Evolutionary conservation across 2,329 filamentous ascomycete species (phyloP).

Genomic region (Calonectria crousiana): DNA sequence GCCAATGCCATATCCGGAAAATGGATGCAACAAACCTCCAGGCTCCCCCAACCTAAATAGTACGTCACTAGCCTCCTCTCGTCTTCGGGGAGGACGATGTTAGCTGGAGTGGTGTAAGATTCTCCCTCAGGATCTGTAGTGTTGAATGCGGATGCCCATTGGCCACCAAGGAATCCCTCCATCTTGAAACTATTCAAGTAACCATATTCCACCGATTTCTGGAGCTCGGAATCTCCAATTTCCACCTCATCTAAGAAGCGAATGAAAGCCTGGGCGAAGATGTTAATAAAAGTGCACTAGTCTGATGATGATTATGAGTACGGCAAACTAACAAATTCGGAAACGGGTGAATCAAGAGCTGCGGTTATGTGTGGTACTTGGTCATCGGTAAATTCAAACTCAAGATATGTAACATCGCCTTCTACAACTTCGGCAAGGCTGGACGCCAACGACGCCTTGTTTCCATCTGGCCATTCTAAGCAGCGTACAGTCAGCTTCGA

Average conservation of each 20-base stretch:
- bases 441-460: not conserved
- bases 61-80: not conserved
- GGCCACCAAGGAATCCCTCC: not conserved
- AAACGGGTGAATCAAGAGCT: not conserved
- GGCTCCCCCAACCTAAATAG: not conserved
- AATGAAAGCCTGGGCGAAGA: not conserved
- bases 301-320: too few relatives aligned
- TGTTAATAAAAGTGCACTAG: not conserved
- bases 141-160: not conserved
- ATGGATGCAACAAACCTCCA: not conserved
- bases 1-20: not conserved
- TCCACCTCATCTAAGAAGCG: not conserved
- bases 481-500: not conserved
- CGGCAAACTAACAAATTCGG: not conserved
- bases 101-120: not conserved
- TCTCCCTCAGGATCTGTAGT: not conserved
- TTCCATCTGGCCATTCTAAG: not conserved
- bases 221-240: not conserved
- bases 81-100: not conserved
- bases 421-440: not conserved
- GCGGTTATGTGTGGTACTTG: not conserved
- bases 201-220: not conserved
- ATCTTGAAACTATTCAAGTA: constrained; percentile 2
- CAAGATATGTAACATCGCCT: not conserved
- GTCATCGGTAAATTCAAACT: not conserved